Base-by-base conservation (phyloP, 306 rosid genomes). In the Medicago arabica region DNA sequence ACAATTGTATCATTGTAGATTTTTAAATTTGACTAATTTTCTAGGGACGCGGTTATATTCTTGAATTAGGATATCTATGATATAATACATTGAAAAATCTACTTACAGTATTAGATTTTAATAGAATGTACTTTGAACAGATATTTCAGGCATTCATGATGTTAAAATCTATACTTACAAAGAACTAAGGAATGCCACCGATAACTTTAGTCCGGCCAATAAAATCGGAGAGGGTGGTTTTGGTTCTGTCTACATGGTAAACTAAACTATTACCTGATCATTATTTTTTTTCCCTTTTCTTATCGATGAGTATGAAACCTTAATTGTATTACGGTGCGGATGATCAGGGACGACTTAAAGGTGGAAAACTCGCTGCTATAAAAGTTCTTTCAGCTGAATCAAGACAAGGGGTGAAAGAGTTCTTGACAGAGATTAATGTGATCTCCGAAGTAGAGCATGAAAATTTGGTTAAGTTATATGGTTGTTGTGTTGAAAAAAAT, bases 141-240 rank as follows among this genome's bases (percentile, higher is more conserved):
- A 92, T 69, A 21, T 92, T 39, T 85, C 89, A 57, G 86, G 92
- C 68, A 79, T 96, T 67, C 87, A 87, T 39, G 81, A 90, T 86
- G 92, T 96, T 57, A 90, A 18, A 41, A 54, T 86, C 21, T 96
- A 84, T 79, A 58, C 86, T 39, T 82, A 86, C 89, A 96, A 88
- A 79, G 92, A 89, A 84, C 80, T 96, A 31, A 89, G 67, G 71
- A 59, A 67, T 14, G 98, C 97, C 17, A 90, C 99, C 1, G 90
- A 88, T 10, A 86, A 90, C 73, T 96, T 92, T 75, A 86, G 87
- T 83, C 86, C 47, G 21, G 85, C 75, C 63, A 89, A 92, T 73
- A 96, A 96, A 88, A 89, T 96, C 4, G 99, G 99, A 67, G 99
- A 96, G 86, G 99, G 99, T 9, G 99, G 98, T 86, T 96, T 96